phyloP scores from a whole-genome alignment of 139 green algal species.

The Chlorella sp. region DNA sequence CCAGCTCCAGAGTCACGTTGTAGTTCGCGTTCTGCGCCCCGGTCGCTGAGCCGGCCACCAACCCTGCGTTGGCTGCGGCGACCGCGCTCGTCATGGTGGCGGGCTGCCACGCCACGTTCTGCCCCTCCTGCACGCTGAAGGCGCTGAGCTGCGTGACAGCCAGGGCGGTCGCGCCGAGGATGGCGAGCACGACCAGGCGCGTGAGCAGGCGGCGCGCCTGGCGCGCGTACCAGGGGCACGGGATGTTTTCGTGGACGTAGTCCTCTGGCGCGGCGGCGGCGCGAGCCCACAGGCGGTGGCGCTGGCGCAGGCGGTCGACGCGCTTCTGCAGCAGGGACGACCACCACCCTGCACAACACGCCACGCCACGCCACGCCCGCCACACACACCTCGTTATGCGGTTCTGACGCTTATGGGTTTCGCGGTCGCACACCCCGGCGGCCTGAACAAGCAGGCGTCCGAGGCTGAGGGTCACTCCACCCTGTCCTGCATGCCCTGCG shows the following conservation, averaged over 20 bases:
- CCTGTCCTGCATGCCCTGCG: no score
- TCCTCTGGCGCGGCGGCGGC: constrained; percentile 34
- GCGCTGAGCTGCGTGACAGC: constrained; percentile 7
- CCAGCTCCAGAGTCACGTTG: not conserved
- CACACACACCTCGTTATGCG: no score
- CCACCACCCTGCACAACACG: constrained; percentile 35
- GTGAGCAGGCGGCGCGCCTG: constrained; percentile 3
- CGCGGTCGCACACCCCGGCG: no score
- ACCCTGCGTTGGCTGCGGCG: not conserved
- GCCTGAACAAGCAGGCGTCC: no score
- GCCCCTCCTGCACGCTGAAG: not conserved
- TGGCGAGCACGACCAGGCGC: not conserved
- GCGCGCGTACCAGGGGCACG: constrained; percentile 10
- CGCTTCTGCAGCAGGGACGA: constrained; percentile 3
- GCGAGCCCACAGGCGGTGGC: constrained; percentile 24
- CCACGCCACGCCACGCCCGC: no score
- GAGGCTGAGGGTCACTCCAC: no score
- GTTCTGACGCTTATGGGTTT: no score
- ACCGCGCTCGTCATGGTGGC: not conserved
- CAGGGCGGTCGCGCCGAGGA: not conserved
- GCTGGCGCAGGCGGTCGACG: not conserved
- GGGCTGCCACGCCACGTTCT: not conserved
- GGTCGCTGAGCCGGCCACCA: not conserved
- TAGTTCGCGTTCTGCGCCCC: not conserved
- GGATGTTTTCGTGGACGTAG: constrained; percentile 47